A percentile compares a stretch with the other conserved stretches of the same genome.
Evolutionary conservation across 306 rosid species (phyloP).

Genomic region (Morella rubra): DNA sequence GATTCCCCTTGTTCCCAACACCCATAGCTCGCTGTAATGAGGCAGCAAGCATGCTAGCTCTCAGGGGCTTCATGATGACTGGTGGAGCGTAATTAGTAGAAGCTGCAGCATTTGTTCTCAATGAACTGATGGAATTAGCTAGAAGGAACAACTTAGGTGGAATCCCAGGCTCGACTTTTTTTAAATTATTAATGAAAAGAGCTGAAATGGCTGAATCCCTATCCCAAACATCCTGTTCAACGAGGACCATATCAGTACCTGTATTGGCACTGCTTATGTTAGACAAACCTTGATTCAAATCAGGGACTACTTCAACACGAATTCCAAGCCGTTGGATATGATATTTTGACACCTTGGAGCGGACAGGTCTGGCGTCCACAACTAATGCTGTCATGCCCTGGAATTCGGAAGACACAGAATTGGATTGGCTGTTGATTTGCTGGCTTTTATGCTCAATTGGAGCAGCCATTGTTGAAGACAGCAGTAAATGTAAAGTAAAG

Average conservation of each 20-base stretch:
- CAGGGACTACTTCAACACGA: slow-evolving; percentile 62
- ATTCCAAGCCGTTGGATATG: slow-evolving; percentile 88
- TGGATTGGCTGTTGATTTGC: slow-evolving; percentile 57
- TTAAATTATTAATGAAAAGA: slow-evolving; percentile 43
- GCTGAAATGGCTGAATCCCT: slow-evolving; percentile 46
- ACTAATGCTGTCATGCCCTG: slow-evolving; percentile 73
- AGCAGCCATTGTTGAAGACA: slow-evolving; percentile 55
- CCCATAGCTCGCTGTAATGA: slow-evolving; percentile 80
- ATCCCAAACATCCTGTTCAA: slow-evolving; percentile 91
- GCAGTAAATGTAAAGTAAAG: slow-evolving; percentile 89
- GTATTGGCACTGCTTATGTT: slow-evolving; percentile 39
- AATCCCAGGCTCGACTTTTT: slow-evolving; percentile 31
- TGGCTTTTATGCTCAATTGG: slow-evolving; percentile 46
- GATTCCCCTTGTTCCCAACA: slow-evolving; percentile 56
- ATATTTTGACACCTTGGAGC: slow-evolving; percentile 83
- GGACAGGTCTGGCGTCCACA: slow-evolving; percentile 70
- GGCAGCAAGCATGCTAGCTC: slow-evolving; percentile 94
- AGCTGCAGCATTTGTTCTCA: slow-evolving; percentile 33
- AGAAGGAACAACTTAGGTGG: slow-evolving; percentile 77
- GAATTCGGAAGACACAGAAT: slow-evolving; percentile 57
- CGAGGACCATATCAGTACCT: slow-evolving; percentile 53
- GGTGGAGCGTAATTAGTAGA: slow-evolving; percentile 41
- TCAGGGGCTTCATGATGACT: slow-evolving; percentile 74
- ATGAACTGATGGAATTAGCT: slow-evolving; percentile 55
- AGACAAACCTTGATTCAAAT: slow-evolving; percentile 63